phyloP scores from a whole-genome alignment of 2,329 filamentous ascomycete species.

The Aspergillus sp. region DNA sequence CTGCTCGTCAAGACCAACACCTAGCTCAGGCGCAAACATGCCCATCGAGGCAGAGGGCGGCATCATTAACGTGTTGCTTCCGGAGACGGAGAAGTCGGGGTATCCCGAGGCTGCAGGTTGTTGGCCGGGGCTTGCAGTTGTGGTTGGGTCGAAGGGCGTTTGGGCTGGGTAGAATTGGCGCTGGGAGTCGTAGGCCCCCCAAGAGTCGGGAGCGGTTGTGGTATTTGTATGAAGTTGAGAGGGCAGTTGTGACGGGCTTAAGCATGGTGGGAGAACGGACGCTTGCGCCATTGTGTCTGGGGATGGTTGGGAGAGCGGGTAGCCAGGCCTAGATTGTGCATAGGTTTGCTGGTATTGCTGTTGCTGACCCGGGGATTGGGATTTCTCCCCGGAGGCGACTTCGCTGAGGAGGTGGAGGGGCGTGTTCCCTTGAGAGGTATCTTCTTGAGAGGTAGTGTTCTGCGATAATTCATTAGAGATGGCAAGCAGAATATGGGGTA shows the following conservation, averaged over 20 bases:
- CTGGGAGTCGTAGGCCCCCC: constrained; percentile 12
- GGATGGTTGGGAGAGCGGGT: constrained; percentile 12
- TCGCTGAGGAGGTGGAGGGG: constrained; percentile 40
- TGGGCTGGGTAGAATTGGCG: constrained; percentile 11
- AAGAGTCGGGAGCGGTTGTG: constrained; percentile 2
- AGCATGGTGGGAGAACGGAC: background rate
- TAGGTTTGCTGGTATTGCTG: constrained; percentile 11
- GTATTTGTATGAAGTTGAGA: background rate
- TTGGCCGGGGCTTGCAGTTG: constrained; percentile 5
- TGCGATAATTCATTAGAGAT: background rate
- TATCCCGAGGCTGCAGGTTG: background rate
- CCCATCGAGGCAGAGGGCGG: background rate
- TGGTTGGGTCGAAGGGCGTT: background rate
- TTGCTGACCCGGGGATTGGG: background rate
- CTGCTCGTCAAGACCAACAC: background rate
- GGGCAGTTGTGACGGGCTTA: background rate
- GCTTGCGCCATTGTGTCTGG: constrained; percentile 12
- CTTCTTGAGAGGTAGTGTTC: background rate
- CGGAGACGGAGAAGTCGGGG: constrained; percentile 3
- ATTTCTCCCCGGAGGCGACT: constrained; percentile 40
- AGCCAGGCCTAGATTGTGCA: constrained; percentile 7
- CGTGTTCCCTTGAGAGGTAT: constrained; percentile 24
- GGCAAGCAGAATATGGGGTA: background rate
- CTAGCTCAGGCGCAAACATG: background rate
- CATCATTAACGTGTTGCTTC: constrained; percentile 10